Evolutionary conservation across 2,329 filamentous ascomycete genomes (phyloP).

Genomic region (Bipolaris sorokiniana): DNA sequence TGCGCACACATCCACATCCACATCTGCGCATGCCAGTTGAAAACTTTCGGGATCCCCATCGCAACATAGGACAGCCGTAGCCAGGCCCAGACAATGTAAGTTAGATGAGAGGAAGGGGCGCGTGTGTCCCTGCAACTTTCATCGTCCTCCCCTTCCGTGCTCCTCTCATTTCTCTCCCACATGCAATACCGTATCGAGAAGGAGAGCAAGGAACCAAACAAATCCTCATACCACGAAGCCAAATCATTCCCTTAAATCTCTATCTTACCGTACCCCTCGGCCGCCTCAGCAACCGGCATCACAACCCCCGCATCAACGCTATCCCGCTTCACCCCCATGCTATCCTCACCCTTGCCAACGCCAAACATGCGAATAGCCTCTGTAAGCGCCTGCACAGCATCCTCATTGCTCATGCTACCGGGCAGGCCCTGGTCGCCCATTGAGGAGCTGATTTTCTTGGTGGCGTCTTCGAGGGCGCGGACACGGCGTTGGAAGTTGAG

Average conservation of each 20-base stretch:
- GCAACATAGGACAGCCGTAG: too few relatives aligned
- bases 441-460: slow-evolving; percentile 57
- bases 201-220: too few relatives aligned
- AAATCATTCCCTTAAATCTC: slow-evolving; percentile 36
- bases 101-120: too few relatives aligned
- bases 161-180: too few relatives aligned
- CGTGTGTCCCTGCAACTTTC: too few relatives aligned
- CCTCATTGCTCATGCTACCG: slow-evolving; percentile 40
- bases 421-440: slow-evolving; percentile 42
- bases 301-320: slow-evolving; percentile 35
- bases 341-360: slow-evolving; percentile 47
- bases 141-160: too few relatives aligned
- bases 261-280: slow-evolving; percentile 42
- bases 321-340: slow-evolving; percentile 40
- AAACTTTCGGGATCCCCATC: too few relatives aligned
- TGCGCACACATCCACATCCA: too few relatives aligned
- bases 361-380: slow-evolving; percentile 45
- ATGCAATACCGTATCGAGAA: too few relatives aligned
- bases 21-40: neutral
- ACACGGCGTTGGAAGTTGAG: slow-evolving; percentile 89
- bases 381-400: slow-evolving; percentile 42
- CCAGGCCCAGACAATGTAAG: too few relatives aligned
- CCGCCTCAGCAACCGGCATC: slow-evolving; percentile 41
- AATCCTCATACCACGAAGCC: too few relatives aligned
- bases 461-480: slow-evolving; percentile 76